These are phyloP conservation scores for Cercospora zeae-maydis DNA, from an alignment of 2,329 filamentous ascomycete genomes.

Conservation along the genomic window DNA sequence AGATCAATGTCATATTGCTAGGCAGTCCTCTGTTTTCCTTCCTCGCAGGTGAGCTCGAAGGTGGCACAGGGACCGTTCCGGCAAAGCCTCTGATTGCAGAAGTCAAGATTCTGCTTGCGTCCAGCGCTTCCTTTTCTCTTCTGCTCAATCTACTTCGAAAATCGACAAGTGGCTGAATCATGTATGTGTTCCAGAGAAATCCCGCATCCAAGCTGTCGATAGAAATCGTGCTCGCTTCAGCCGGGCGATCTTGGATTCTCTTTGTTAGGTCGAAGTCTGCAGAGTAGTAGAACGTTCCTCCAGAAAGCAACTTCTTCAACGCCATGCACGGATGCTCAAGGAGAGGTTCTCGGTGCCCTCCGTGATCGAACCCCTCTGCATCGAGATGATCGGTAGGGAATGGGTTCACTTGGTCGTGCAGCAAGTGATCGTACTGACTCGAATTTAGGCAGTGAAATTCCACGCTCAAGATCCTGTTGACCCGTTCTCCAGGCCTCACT, in stretches of 20 bases:
- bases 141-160: conserved; percentile 79
- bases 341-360: conserved; percentile 62
- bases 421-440: conserved; percentile 76
- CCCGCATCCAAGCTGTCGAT: conserved; percentile 90
- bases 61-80: conserved; percentile 78
- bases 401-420: conserved; percentile 55
- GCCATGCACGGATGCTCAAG: conserved; percentile 87
- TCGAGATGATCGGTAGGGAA: conserved; percentile 53
- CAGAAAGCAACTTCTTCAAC: conserved; percentile 84
- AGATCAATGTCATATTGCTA: conserved; percentile 83
- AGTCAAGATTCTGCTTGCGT: conserved; percentile 81
- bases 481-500: conserved; percentile 80
- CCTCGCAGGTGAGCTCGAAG: conserved; percentile 67
- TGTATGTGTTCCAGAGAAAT: conserved; percentile 97
- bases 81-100: conserved; percentile 94
- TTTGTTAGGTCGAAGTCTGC: conserved; percentile 97
- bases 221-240: conserved; percentile 64
- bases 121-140: conserved; percentile 73
- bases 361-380: conserved; percentile 52
- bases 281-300: conserved; percentile 96
- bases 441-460: conserved; percentile 91
- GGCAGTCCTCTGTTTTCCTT: conserved; percentile 66
- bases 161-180: conserved; percentile 88
- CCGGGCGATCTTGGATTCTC: conserved; percentile 74
- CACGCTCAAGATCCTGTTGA: conserved; percentile 80